These are phyloP conservation scores for Penicillium concentricum DNA, from an alignment of 2,329 filamentous ascomycete species.

Conservation along the genomic window DNA sequence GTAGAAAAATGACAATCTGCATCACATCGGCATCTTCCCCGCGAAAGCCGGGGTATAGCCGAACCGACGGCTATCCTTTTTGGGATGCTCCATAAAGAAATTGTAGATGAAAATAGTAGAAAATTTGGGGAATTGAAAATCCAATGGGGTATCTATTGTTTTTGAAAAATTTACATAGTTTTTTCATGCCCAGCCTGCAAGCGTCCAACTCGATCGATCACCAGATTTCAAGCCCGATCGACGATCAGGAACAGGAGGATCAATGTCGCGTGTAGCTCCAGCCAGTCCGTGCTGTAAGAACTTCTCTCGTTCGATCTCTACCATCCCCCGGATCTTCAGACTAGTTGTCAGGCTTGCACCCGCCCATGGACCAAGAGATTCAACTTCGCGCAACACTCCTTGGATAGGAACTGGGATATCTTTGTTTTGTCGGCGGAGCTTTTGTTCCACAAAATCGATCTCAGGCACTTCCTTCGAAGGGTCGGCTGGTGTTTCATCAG, in stretches of 20 bases:
- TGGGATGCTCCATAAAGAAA: neutral
- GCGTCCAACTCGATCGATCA: conserved; percentile 51
- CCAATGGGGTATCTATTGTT: conserved; percentile 23
- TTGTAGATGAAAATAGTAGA: neutral
- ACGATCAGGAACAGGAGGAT: conserved; percentile 39
- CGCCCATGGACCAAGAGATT: conserved; percentile 63
- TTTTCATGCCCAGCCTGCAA: conserved; percentile 47
- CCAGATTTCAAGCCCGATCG: conserved; percentile 40
- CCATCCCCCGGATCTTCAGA: conserved; percentile 59
- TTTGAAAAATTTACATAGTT: conserved; percentile 14
- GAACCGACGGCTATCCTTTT: neutral
- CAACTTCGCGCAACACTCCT: conserved; percentile 52
- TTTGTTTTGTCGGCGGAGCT: conserved; percentile 39
- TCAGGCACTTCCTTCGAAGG: conserved; percentile 33
- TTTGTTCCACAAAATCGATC: conserved; percentile 50
- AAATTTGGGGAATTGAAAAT: neutral
- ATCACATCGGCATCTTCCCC: conserved; percentile 7
- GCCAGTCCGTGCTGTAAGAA: conserved; percentile 55
- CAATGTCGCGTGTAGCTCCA: conserved; percentile 46
- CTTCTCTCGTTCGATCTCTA: conserved; percentile 64
- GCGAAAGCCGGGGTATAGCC: conserved; percentile 2
- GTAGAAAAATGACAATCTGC: neutral
- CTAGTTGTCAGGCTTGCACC: conserved; percentile 62
- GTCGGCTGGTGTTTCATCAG: conserved; percentile 9
- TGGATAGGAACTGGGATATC: conserved; percentile 35